Evolutionary conservation across 2,329 filamentous ascomycete genomes (phyloP), one percentile per base, ranked within the genome.

Genomic region (Fusarium pilosicola): DNA sequence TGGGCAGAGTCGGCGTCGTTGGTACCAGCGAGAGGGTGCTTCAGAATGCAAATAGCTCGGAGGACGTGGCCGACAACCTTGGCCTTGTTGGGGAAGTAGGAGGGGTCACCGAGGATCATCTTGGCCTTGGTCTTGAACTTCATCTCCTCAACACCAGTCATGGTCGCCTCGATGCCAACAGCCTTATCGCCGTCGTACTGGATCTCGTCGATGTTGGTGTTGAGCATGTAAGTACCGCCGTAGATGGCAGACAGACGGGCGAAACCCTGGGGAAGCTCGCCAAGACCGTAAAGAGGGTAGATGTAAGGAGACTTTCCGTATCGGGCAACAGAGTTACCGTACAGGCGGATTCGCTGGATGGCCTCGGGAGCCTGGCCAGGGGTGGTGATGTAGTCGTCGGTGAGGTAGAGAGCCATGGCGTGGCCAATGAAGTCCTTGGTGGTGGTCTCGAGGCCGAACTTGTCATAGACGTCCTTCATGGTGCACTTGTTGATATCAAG

Each of bases 241-340:
- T 99, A 98, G 85, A 99, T 98, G 83, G 96, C 96, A 45, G 95
- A 98, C 62, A 99, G 90, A 83, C 96, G 95, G 73, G 96, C 96
- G 80, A 99, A 99, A 68, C 96, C 96, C 85, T 99, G 96, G 41
- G 96, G 97, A 64, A 99, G 92, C 87, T 99, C 96, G 82, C 94
- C 96, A 56, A 99, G 91, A 71, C 96, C 96, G 86, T 99, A 99
- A 38, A 98, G 91, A 55, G 96, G 97, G 88, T 99, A 99, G 86
- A 99, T 98, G 88, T 98, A 99, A 51, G 96, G 97, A 18, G 95
- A 98, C 86, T 98, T 98, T 85, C 96, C 96, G 85, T 98, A 98
- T 73, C 96, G 91, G 59, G 95, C 94, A 85, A 99, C 97, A 36
- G 95, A 98, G 89, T 97, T 97, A 78, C 96, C 97, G 84, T 99